Base-by-base conservation (phyloP, 2,329 filamentous ascomycete species). In the Colletotrichum sp. region DNA sequence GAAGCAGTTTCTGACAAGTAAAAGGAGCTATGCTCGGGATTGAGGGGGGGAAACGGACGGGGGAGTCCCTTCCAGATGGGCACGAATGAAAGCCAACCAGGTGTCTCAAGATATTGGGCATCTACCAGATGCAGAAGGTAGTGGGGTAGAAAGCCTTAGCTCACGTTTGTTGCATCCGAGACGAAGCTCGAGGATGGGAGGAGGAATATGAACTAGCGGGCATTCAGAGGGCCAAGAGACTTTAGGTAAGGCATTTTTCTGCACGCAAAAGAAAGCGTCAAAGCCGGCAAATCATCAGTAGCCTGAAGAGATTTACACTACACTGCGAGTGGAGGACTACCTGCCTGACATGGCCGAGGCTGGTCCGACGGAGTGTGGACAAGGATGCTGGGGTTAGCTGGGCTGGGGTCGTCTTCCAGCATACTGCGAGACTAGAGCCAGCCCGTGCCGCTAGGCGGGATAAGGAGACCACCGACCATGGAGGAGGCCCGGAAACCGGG, bases 331-430 rank as follows among this genome's bases (percentile, higher is more conserved):
- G 73, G 64, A 75, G 55, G 61, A 59, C 36, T 28, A 12, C 64
- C 57, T 48, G 18, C 36, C 67, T 70, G 24, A 57, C 59, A 28
- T 63, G 65, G 70, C 74, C 65, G 74, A 76, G 59, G 48, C 71
- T 48, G 65, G 65, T 59, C 72, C 59, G 74, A 21, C 21, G 52
- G 57, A 65, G 65, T 30, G 64, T 26, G 28, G 59, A 24, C 74
- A 76, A 76, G 74, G 74, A 69, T 76, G 57, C 12, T 26, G 26
- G 72, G 43, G 71, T 64, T 67, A 59, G 59, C 59, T 75, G 59
- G 70, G 73, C 59, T 75, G 52, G 70, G 73, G 73, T 71, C 72
- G 26, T 52, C 59, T 68, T 12, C 34, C 59, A 76, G 63, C 63
- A 59, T 26, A 48, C 34, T 39, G 71, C 39, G 39, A 59, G 57